Conservation (phyloP, 148 eudicot genomes). For the Dysphania ambrosioides region DNA sequence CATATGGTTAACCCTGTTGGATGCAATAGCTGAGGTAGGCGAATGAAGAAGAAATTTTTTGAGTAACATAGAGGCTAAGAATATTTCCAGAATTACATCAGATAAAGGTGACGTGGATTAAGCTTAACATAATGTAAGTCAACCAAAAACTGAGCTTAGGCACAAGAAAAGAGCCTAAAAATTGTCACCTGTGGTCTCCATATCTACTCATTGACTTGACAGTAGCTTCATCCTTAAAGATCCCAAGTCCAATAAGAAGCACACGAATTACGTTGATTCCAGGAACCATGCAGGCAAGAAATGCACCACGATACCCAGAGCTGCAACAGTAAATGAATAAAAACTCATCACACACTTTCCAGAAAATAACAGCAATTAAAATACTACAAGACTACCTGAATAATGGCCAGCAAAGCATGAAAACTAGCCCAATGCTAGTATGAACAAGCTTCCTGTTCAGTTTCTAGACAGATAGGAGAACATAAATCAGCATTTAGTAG, state of each 20-base stretch:
- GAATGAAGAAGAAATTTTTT: neutral
- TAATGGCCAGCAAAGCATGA: slow-evolving; percentile 98
- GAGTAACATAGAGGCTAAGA: neutral
- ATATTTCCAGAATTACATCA: neutral
- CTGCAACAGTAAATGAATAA: slow-evolving; percentile 33
- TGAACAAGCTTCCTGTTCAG: slow-evolving; percentile 91
- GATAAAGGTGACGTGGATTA: neutral
- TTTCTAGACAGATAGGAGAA: slow-evolving; percentile 42
- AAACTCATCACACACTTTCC: slow-evolving; percentile 2
- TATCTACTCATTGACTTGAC: slow-evolving; percentile 88
- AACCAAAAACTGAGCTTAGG: neutral
- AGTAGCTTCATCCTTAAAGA: slow-evolving; percentile 73
- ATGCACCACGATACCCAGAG: slow-evolving; percentile 63
- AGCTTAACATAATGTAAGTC: neutral
- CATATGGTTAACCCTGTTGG: neutral
- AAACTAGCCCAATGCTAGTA: slow-evolving; percentile 66
- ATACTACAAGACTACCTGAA: slow-evolving; percentile 55
- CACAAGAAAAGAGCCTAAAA: neutral
- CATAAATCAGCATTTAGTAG: slow-evolving; percentile 3
- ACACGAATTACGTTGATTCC: slow-evolving; percentile 63
- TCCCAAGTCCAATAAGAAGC: slow-evolving; percentile 79
- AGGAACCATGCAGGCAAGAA: slow-evolving; percentile 71
- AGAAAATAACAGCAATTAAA: neutral
- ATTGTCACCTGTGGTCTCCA: slow-evolving; percentile 59
- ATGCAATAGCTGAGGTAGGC: neutral